phyloP scores from a whole-genome alignment of 1,284 basidiomycete genomes.

The Psilocybe mexicana region DNA sequence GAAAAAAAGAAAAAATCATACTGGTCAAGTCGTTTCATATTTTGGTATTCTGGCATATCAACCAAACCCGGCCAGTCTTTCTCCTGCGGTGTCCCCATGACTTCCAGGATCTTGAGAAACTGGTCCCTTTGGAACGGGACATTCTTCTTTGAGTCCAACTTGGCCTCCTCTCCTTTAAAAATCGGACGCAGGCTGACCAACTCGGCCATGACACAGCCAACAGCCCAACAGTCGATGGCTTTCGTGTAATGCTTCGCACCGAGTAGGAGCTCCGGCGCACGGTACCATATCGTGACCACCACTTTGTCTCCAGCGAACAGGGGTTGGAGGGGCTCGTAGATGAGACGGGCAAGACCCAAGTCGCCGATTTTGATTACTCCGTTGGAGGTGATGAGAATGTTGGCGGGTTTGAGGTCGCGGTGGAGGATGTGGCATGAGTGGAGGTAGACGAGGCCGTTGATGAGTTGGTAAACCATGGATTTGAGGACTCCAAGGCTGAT shows the following conservation, averaged over 20 bases:
- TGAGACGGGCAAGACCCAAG: slow-evolving; percentile 89
- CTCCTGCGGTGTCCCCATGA: slow-evolving; percentile 89
- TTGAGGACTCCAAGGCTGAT: slow-evolving; percentile 85
- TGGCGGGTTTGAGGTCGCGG: slow-evolving; percentile 97
- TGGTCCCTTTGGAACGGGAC: slow-evolving; percentile 96
- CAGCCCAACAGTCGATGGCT: slow-evolving; percentile 94
- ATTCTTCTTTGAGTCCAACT: slow-evolving; percentile 90
- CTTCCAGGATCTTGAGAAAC: slow-evolving; percentile 91
- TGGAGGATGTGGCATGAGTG: slow-evolving; percentile 96
- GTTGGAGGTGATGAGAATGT: slow-evolving; percentile 89
- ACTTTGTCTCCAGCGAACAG: slow-evolving; percentile 94
- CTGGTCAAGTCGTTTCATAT: slow-evolving; percentile 80
- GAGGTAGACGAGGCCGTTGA: slow-evolving; percentile 93
- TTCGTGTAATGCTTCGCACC: slow-evolving; percentile 97
- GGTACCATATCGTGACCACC: slow-evolving; percentile 99
- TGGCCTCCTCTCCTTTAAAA: slow-evolving; percentile 99
- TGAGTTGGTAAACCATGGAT: slow-evolving; percentile 92
- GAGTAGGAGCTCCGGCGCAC: slow-evolving; percentile 92
- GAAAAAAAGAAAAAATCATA: slow-evolving; percentile 26
- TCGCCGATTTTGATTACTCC: slow-evolving; percentile 99
- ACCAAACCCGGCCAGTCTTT: slow-evolving; percentile 88
- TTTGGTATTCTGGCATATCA: slow-evolving; percentile 86
- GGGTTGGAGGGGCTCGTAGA: slow-evolving; percentile 83
- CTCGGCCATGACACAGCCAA: slow-evolving; percentile 97
- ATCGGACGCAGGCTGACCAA: slow-evolving; percentile 91